These are phyloP conservation scores for Cyberlindnera saturnus DNA, from an alignment of 805 yeast species.

Conservation along the genomic window DNA sequence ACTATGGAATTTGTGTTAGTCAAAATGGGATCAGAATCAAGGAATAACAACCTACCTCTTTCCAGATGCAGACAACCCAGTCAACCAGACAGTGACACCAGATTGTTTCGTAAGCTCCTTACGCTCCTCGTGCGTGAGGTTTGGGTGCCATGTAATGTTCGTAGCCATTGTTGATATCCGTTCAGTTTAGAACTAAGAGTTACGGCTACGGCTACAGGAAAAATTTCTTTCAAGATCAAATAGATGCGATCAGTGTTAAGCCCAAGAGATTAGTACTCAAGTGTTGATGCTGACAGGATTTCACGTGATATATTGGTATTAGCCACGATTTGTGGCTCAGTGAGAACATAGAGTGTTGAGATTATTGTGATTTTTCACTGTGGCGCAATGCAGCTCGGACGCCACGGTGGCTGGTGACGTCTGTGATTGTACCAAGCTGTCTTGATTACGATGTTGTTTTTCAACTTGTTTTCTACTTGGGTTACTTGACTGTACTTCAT, in stretches of 20 bases:
- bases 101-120: constrained; percentile 62
- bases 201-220: no score
- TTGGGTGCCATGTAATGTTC: constrained; percentile 94
- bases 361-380: not conserved
- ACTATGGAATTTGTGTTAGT: constrained; percentile 3
- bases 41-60: constrained; percentile 29
- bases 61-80: constrained; percentile 94
- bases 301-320: constrained; percentile 19
- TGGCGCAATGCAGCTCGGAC: constrained; percentile 7
- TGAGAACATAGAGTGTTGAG: not conserved
- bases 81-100: constrained; percentile 92
- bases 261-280: constrained; percentile 1
- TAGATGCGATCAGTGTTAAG: not conserved
- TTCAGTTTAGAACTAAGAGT: not conserved
- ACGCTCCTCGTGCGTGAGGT: constrained; percentile 81
- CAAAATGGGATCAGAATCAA: constrained; percentile 21
- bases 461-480: not conserved
- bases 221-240: not conserved
- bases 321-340: not conserved
- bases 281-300: constrained; percentile 19
- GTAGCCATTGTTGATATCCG: constrained; percentile 65
- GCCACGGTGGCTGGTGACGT: not conserved
- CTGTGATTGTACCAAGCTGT: no score
- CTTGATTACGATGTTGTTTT: no score
- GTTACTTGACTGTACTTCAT: not conserved